Evolutionary conservation across 1,284 basidiomycete species (phyloP).

Genomic region (Mycena citricolor): DNA sequence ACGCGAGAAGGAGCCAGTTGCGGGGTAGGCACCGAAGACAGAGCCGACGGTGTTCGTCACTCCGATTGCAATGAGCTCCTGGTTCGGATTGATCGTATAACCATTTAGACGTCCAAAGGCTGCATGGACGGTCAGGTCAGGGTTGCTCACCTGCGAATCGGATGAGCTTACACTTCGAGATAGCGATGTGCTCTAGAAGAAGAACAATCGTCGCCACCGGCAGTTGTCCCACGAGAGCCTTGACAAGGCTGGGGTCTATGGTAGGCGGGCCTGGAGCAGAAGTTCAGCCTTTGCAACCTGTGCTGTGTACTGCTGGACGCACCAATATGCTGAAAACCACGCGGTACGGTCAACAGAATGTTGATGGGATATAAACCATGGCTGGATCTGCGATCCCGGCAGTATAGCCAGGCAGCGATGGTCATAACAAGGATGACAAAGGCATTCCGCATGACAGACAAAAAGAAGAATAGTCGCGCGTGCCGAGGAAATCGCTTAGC

Average conservation of each 20-base stretch:
- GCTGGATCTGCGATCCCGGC: constrained; percentile 56
- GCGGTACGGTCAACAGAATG: constrained; percentile 81
- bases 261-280: constrained; percentile 56
- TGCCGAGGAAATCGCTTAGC: constrained; percentile 67
- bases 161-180: constrained; percentile 63
- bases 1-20: constrained; percentile 97
- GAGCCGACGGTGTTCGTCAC: constrained; percentile 89
- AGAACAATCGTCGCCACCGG: constrained; percentile 95
- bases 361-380: constrained; percentile 54
- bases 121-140: no score
- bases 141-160: no score
- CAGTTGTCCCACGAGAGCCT: constrained; percentile 73
- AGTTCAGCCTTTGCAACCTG: no score
- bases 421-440: constrained; percentile 86
- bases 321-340: constrained; percentile 81
- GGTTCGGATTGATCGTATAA: constrained; percentile 98
- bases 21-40: constrained; percentile 90
- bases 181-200: constrained; percentile 95
- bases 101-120: constrained; percentile 95
- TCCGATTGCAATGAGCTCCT: constrained; percentile 96
- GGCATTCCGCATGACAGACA: constrained; percentile 82
- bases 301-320: no score
- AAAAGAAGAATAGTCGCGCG: constrained; percentile 86
- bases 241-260: constrained; percentile 64
- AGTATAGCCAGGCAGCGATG: constrained; percentile 82